Conservation (phyloP, 2,329 filamentous ascomycete genomes). For the Hypoxylon sp. region DNA sequence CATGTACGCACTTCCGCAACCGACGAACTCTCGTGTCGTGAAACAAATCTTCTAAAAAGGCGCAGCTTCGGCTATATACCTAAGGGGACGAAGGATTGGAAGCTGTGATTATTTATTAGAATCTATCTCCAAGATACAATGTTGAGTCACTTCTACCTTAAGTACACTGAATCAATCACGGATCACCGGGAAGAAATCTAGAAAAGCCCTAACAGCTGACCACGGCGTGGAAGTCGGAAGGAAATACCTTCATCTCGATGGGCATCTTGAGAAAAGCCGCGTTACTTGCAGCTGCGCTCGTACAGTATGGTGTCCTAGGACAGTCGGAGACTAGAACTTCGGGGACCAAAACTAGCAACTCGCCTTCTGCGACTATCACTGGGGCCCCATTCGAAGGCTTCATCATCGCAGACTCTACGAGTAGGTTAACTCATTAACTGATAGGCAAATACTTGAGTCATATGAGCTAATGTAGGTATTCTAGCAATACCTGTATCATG, state of each 20-base stretch:
- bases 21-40: conserved; percentile 8
- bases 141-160: background rate
- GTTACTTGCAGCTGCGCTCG: conserved; percentile 15
- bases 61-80: background rate
- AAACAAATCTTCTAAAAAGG: conserved; percentile 19
- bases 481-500: conserved; percentile 35
- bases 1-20: background rate
- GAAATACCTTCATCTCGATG: conserved; percentile 5
- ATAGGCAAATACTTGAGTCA: background rate
- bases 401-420: conserved; percentile 14
- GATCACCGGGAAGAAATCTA: background rate
- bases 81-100: background rate
- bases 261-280: conserved; percentile 7
- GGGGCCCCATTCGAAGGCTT: conserved; percentile 32
- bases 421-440: conserved; percentile 6
- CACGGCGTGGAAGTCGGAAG: background rate
- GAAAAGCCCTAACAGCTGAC: background rate
- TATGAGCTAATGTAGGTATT: conserved; percentile 6
- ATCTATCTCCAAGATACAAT: background rate
- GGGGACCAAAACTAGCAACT: conserved; percentile 4
- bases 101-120: conserved; percentile 11
- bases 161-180: conserved; percentile 4
- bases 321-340: conserved; percentile 11
- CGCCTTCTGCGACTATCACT: conserved; percentile 18
- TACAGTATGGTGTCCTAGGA: conserved; percentile 16